Percentiles rank a stretch among this genome's conserved stretches.
Conservation (phyloP, 2,329 filamentous ascomycete species). For the Annulohypoxylon truncatum region DNA sequence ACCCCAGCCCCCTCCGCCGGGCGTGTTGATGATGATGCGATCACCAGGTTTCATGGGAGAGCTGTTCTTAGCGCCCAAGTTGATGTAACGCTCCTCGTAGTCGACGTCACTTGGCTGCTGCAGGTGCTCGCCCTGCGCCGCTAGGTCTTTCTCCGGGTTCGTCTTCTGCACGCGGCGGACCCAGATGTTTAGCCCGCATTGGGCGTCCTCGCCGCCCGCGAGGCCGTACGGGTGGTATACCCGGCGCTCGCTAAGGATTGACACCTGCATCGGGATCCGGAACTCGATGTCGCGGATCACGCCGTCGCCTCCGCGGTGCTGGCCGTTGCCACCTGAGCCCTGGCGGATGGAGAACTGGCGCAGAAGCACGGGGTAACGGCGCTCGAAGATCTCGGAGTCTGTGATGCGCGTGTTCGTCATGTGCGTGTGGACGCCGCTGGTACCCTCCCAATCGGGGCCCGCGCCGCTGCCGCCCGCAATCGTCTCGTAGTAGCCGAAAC, state of each 20-base stretch:
- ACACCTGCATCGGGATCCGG: slow-evolving; percentile 75
- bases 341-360: slow-evolving; percentile 71
- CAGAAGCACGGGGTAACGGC: slow-evolving; percentile 77
- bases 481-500: slow-evolving; percentile 85
- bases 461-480: slow-evolving; percentile 80
- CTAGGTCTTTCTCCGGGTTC: slow-evolving; percentile 57
- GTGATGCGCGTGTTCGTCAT: slow-evolving; percentile 86
- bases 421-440: slow-evolving; percentile 76
- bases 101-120: slow-evolving; percentile 51
- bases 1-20: slow-evolving; percentile 84
- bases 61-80: slow-evolving; percentile 82
- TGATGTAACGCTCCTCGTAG: slow-evolving; percentile 72
- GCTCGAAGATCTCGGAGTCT: slow-evolving; percentile 78
- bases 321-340: slow-evolving; percentile 70
- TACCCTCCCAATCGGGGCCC: slow-evolving; percentile 75
- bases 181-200: slow-evolving; percentile 89
- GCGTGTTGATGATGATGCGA: slow-evolving; percentile 80
- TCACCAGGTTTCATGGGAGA: slow-evolving; percentile 81
- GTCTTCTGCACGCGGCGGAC: slow-evolving; percentile 75
- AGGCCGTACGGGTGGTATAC: slow-evolving; percentile 84
- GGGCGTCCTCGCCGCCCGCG: slow-evolving; percentile 81
- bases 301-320: slow-evolving; percentile 75
- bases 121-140: slow-evolving; percentile 32
- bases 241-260: slow-evolving; percentile 77
- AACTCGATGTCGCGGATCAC: slow-evolving; percentile 80